Percentiles rank a stretch among this genome's conserved stretches.
These are phyloP conservation scores for Micractinium conductrix DNA, from an alignment of 139 green algal genomes.

Conservation along the genomic window DNA sequence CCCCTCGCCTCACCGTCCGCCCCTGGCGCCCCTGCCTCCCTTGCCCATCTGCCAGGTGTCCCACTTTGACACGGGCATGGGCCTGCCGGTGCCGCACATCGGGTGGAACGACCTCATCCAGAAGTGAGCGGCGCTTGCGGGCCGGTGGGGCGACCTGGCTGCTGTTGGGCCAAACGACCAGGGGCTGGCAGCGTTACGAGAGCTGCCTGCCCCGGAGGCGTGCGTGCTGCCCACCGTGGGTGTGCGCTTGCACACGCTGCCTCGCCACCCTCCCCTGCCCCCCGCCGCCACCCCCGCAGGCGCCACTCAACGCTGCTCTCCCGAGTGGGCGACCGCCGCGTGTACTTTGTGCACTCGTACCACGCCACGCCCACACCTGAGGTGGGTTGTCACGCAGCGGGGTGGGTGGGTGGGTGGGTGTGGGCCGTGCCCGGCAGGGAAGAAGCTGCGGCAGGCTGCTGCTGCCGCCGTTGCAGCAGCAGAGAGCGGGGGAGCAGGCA, in stretches of 20 bases:
- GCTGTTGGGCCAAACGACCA: too few species aligned
- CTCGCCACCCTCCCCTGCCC: not conserved
- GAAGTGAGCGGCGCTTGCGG: conserved; percentile 48
- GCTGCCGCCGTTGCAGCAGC: not conserved
- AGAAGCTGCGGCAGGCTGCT: too few species aligned
- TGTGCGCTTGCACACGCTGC: too few species aligned
- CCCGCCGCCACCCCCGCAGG: not conserved
- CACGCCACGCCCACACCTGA: conserved; percentile 59
- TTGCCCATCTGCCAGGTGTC: too few species aligned
- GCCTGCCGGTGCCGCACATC: conserved; percentile 96
- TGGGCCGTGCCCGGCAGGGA: too few species aligned
- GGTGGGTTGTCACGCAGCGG: conserved; percentile 8
- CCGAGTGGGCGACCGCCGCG: conserved; percentile 70
- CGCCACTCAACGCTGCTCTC: conserved; percentile 58
- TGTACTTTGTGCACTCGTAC: conserved; percentile 99
- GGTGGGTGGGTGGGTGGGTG: not conserved
- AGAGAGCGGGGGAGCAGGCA: too few species aligned
- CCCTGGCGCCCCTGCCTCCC: too few species aligned
- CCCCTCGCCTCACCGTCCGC: too few species aligned
- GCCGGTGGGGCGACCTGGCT: too few species aligned
- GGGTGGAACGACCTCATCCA: conserved; percentile 93
- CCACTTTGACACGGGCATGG: conserved; percentile 75
- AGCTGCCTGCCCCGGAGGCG: too few species aligned
- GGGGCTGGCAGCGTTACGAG: too few species aligned
- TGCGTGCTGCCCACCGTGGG: too few species aligned